Evolutionary conservation across 2,329 filamentous ascomycete species (phyloP).

Genomic region (Mycocentrospora acerina): DNA sequence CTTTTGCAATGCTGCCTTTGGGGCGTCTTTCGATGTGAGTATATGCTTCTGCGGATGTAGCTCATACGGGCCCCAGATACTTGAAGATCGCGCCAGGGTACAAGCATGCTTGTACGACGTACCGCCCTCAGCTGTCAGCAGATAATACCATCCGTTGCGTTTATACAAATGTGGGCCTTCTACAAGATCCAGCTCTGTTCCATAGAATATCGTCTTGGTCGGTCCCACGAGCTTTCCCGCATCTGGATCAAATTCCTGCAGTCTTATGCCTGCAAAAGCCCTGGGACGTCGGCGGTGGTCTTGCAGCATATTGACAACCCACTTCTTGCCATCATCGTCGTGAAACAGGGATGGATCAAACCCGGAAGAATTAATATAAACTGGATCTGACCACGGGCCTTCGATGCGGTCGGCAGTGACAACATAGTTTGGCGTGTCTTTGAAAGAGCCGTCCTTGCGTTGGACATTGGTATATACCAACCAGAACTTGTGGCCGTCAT

Average conservation of each 20-base stretch:
- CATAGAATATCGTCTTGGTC: conserved; percentile 54
- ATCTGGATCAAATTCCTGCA: conserved; percentile 59
- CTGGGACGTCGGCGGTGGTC: conserved; percentile 36
- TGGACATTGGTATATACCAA: conserved; percentile 68
- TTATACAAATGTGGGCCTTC: conserved; percentile 42
- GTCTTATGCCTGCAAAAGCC: conserved; percentile 57
- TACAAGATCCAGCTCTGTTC: conserved; percentile 53
- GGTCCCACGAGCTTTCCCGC: conserved; percentile 57
- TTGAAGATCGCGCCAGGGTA: conserved; percentile 41
- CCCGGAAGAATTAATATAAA: conserved; percentile 61
- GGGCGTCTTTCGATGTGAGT: conserved; percentile 43
- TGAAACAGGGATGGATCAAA: conserved; percentile 57
- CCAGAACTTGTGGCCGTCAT: conserved; percentile 63
- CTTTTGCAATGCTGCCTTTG: conserved; percentile 33
- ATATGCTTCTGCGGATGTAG: conserved; percentile 44
- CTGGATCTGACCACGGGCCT: conserved; percentile 63
- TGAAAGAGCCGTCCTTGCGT: conserved; percentile 66
- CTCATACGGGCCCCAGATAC: conserved; percentile 47
- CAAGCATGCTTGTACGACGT: conserved; percentile 45
- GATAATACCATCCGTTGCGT: conserved; percentile 39
- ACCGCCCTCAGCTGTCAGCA: conserved; percentile 42
- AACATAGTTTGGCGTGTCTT: conserved; percentile 66
- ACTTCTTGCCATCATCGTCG: conserved; percentile 40
- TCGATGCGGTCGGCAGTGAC: conserved; percentile 53
- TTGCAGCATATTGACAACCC: conserved; percentile 42